These are phyloP conservation scores for Rutstroemia sp. DNA, from an alignment of 2,329 filamentous ascomycete genomes.

Conservation along the genomic window DNA sequence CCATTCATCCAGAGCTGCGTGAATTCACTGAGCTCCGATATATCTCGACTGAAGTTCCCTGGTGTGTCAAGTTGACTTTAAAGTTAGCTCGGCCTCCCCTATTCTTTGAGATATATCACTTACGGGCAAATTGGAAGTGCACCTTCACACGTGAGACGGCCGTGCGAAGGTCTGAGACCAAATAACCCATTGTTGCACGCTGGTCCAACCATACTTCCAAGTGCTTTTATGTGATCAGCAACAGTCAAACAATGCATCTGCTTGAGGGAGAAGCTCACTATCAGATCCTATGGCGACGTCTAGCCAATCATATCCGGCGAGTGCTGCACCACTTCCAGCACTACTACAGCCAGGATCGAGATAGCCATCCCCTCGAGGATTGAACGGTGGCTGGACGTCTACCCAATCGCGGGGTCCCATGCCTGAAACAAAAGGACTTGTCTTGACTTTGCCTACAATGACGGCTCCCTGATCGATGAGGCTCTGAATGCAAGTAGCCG, in stretches of 20 bases:
- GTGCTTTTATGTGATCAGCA: neutral
- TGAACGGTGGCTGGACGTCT: constrained; percentile 32
- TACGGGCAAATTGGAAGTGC: constrained; percentile 13
- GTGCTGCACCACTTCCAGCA: constrained; percentile 36
- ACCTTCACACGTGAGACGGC: constrained; percentile 8
- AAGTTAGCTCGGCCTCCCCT: neutral
- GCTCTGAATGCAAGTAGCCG: constrained; percentile 42
- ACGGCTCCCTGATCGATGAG: constrained; percentile 53
- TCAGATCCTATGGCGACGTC: constrained; percentile 43
- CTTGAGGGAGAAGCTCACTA: constrained; percentile 18
- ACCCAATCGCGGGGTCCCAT: constrained; percentile 35
- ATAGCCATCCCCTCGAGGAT: constrained; percentile 39
- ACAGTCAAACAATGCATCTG: neutral
- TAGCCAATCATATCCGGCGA: constrained; percentile 39
- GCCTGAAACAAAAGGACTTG: constrained; percentile 36
- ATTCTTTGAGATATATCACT: neutral
- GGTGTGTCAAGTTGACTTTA: constrained; percentile 17
- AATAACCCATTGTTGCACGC: constrained; percentile 15
- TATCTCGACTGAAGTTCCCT: constrained; percentile 15
- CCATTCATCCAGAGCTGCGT: neutral
- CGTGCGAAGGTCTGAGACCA: constrained; percentile 14
- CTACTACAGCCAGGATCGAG: constrained; percentile 40
- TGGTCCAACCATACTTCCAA: constrained; percentile 19
- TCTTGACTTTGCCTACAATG: constrained; percentile 45
- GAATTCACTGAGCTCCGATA: constrained; percentile 5